Conservation (phyloP, 2,329 filamentous ascomycete genomes). For the Emergomyces africanus region DNA sequence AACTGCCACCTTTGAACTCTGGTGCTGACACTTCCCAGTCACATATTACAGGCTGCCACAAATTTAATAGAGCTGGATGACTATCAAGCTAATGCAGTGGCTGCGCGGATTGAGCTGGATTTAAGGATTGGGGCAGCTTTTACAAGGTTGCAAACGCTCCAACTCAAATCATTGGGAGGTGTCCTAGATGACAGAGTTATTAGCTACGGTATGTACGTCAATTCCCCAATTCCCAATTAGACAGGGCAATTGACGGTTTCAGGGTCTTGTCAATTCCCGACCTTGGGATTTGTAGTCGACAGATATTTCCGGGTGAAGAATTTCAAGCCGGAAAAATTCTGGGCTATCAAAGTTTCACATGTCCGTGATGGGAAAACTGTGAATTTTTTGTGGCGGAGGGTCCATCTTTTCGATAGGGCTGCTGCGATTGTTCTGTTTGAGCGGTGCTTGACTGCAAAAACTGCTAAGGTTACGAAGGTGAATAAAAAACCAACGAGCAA, state of each 20-base stretch:
- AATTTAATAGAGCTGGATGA: constrained; percentile 70
- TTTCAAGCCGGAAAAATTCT: constrained; percentile 85
- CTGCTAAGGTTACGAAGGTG: constrained; percentile 69
- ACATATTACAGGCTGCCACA: constrained; percentile 72
- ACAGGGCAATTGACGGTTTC: constrained; percentile 5
- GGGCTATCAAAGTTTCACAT: constrained; percentile 79
- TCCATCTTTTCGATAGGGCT: constrained; percentile 77
- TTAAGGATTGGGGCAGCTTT: constrained; percentile 86
- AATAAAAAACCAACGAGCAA: constrained; percentile 86
- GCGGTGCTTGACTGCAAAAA: constrained; percentile 62
- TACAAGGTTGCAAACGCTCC: constrained; percentile 73
- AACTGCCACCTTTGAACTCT: constrained; percentile 4
- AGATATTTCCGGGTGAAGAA: constrained; percentile 88
- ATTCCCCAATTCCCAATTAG: neutral
- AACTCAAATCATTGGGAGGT: constrained; percentile 58
- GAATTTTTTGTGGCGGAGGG: constrained; percentile 70
- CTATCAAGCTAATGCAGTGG: constrained; percentile 73
- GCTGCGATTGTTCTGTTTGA: constrained; percentile 73
- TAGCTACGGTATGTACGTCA: constrained; percentile 56
- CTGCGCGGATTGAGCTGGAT: constrained; percentile 82
- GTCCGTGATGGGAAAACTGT: constrained; percentile 65
- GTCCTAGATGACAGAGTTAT: constrained; percentile 53
- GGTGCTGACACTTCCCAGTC: constrained; percentile 37
- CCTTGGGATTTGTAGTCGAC: constrained; percentile 92
- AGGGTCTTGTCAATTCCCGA: constrained; percentile 91